These are phyloP conservation scores for Raphanus raphanistrum DNA, from an alignment of 345 rosid species.

Conservation along the genomic window DNA sequence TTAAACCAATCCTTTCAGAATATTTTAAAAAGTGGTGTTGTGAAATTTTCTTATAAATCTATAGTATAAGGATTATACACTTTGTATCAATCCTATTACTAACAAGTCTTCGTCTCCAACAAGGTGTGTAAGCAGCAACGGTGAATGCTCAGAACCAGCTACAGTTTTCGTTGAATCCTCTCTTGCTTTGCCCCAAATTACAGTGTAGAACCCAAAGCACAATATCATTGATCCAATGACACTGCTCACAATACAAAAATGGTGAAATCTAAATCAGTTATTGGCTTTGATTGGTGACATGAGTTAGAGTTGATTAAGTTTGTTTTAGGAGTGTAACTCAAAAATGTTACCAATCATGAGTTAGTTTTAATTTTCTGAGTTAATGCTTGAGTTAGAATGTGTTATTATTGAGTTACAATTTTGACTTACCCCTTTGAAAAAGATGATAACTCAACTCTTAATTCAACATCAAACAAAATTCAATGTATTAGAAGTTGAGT, in stretches of 20 bases:
- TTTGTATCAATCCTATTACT: not conserved
- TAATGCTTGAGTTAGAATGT: too few relatives aligned
- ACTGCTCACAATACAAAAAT: constrained; percentile 11
- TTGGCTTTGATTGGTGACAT: too few relatives aligned
- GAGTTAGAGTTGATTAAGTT: too few relatives aligned
- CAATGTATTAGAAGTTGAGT: too few relatives aligned
- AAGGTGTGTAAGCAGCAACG: constrained; percentile 6
- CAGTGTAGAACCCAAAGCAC: constrained; percentile 35
- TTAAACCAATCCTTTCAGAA: not conserved
- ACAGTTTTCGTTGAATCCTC: constrained; percentile 23
- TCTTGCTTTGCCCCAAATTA: constrained; percentile 47
- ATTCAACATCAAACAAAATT: too few relatives aligned
- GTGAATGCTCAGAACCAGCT: constrained; percentile 13
- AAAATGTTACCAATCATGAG: too few relatives aligned
- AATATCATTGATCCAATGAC: constrained; percentile 37
- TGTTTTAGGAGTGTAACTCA: too few relatives aligned
- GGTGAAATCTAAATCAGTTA: not conserved
- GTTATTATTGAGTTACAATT: too few relatives aligned
- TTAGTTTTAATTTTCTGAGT: too few relatives aligned
- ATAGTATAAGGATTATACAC: not conserved
- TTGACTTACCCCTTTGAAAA: too few relatives aligned
- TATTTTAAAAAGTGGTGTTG: not conserved
- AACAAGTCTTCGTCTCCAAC: constrained; percentile 14
- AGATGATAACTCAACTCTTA: too few relatives aligned
- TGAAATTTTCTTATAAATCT: not conserved